phyloP scores from a whole-genome alignment of 345 rosid species.

The Eutrema yunnanense region DNA sequence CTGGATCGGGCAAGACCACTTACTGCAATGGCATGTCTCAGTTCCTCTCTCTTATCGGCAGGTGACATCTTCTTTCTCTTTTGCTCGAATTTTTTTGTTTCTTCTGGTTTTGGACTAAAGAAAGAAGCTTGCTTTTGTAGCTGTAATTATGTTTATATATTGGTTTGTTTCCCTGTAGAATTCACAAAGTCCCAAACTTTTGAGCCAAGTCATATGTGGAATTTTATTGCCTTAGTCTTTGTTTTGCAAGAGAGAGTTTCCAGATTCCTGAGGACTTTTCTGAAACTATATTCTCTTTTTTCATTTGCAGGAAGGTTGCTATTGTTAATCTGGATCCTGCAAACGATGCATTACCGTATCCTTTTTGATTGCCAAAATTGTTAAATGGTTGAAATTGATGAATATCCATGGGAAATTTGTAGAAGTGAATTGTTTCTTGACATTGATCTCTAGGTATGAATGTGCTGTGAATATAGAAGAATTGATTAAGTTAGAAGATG shows the following conservation, averaged over 20 bases:
- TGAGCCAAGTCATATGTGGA: not conserved
- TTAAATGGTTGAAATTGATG: not conserved
- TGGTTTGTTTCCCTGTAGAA: not conserved
- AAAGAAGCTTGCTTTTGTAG: not conserved
- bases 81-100: not conserved
- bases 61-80: constrained; percentile 36
- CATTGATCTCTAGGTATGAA: constrained; percentile 52
- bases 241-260: not conserved
- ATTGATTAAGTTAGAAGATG: constrained; percentile 70
- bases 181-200: not conserved
- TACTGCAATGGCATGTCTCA: constrained; percentile 99
- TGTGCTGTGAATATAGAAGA: constrained; percentile 87
- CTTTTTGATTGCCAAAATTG: constrained; percentile 12
- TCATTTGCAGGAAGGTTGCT: constrained; percentile 71
- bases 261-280: not conserved
- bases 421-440: constrained; percentile 37
- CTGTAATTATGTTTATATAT: not conserved
- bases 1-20: constrained; percentile 96
- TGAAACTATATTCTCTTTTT: not conserved
- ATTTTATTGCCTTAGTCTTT: not conserved
- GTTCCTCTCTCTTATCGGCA: constrained; percentile 78
- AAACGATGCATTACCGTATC: constrained; percentile 83
- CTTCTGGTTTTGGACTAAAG: not conserved
- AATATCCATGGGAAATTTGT: not conserved
- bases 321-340: constrained; percentile 94